Evolutionary conservation across 305 asterid species (phyloP).

Genomic region (Plantago rigida): DNA sequence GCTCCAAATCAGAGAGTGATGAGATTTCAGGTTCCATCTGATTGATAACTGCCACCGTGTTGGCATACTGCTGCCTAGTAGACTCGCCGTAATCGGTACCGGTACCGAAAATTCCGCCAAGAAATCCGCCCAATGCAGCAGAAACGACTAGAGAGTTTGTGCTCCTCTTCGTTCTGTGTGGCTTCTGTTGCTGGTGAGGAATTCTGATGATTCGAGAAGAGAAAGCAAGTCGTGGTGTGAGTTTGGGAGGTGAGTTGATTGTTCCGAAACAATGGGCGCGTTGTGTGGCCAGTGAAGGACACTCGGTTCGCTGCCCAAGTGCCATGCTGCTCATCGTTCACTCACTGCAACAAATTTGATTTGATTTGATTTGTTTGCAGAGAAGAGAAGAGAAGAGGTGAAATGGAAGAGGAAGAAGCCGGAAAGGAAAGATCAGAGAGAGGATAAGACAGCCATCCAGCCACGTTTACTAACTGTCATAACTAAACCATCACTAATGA

Average conservation of each 20-base stretch:
- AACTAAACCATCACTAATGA: too few species aligned
- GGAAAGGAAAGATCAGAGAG: too few species aligned
- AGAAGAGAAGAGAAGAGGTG: too few species aligned
- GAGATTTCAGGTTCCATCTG: conserved; percentile 63
- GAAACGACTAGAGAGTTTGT: not conserved
- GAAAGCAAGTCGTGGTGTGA: not conserved
- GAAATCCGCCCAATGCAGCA: conserved; percentile 75
- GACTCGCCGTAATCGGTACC: conserved; percentile 71
- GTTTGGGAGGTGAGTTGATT: not conserved
- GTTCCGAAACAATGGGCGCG: not conserved
- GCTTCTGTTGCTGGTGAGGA: not conserved
- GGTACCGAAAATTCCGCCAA: conserved; percentile 69
- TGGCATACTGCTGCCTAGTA: conserved; percentile 54
- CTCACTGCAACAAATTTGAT: too few species aligned
- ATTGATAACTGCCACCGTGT: conserved; percentile 53
- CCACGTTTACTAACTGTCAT: too few species aligned
- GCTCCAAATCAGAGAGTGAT: conserved; percentile 60
- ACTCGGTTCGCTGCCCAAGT: not conserved
- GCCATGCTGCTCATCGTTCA: conserved; percentile 1
- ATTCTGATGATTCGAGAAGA: too few species aligned
- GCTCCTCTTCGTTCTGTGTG: not conserved
- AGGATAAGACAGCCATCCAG: too few species aligned
- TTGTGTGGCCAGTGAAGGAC: not conserved
- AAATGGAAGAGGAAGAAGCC: too few species aligned
- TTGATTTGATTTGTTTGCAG: too few species aligned